Evolutionary conservation across 768 basidiomycete genomes (phyloP).

Genomic region (Galerina marginata): DNA sequence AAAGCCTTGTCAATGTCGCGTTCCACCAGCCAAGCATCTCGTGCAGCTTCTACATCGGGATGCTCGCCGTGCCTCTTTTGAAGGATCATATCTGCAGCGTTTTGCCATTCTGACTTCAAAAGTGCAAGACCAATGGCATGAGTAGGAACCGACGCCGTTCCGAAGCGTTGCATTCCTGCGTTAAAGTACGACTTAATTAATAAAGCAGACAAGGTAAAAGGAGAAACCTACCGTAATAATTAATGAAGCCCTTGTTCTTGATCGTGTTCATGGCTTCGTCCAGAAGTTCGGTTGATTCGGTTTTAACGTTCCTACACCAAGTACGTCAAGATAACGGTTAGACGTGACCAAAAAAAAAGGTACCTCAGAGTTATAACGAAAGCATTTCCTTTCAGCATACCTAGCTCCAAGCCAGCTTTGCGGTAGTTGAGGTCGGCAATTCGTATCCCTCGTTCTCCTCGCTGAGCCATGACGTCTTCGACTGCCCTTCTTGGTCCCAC

Average conservation of each 20-base stretch:
- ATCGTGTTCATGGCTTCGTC: constrained; percentile 79
- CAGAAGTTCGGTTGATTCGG: constrained; percentile 72
- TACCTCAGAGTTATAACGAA: constrained; percentile 95
- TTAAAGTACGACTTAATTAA: constrained; percentile 5
- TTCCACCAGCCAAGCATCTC: constrained; percentile 89
- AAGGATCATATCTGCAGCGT: constrained; percentile 83
- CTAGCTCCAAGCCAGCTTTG: constrained; percentile 83
- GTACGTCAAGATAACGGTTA: not conserved
- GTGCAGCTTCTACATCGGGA: constrained; percentile 83
- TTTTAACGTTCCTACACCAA: constrained; percentile 76
- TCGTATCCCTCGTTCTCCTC: constrained; percentile 89
- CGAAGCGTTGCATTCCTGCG: constrained; percentile 97
- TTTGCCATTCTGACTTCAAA: constrained; percentile 88
- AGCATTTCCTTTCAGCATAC: constrained; percentile 95
- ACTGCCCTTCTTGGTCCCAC: constrained; percentile 59
- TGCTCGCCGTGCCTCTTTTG: constrained; percentile 88
- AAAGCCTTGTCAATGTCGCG: constrained; percentile 82
- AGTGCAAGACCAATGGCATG: constrained; percentile 93
- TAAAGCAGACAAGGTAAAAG: constrained; percentile 2
- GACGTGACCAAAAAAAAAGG: constrained; percentile 16
- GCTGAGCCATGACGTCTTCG: constrained; percentile 63
- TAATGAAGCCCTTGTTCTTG: constrained; percentile 90
- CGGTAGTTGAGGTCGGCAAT: constrained; percentile 89
- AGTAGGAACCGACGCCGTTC: constrained; percentile 94
- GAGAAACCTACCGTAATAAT: constrained; percentile 81